Base-by-base conservation (phyloP, 148 eudicot species). In the Camellia sinensis region DNA sequence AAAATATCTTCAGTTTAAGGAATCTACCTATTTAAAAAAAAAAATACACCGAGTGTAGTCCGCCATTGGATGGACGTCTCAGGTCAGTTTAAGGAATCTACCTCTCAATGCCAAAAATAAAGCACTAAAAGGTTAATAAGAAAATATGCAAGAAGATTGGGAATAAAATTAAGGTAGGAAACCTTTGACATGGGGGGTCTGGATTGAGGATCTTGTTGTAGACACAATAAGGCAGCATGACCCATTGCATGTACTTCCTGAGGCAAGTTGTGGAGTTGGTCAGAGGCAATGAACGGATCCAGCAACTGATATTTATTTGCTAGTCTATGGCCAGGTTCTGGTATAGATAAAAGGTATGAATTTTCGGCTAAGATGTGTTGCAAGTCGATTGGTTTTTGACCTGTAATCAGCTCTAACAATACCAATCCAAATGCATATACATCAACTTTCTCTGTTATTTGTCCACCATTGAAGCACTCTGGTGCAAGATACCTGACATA, bases 161-260 rank as follows among this genome's bases (percentile, higher is more conserved):
- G 29, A 64, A 18, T 48, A 3, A 2, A 44, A 71, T 45, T 8
- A 56, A 14, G 53, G 45, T 71, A 62, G 45, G 45, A 67, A 69
- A 94, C 98, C 98, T 94, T 94, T 74, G 98, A 91, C 97, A 94
- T 91, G 56, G 93, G 85, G 56, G 98, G 98, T 85, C 98, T 82
- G 56, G 86, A 79, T 64, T 91, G 90, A 65, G 98, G 98, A 91
- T 95, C 92, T 75, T 88, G 88, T 61, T 87, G 91, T 71, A 95
- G 97, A 85, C 98, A 95, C 81, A 93, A 82, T 73, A 83, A 88
- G 71, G 98, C 94, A 70, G 97, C 97, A 82, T 76, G 89, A 74
- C 92, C 88, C 88, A 95, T 91, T 53, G 86, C 80, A 80, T 93
- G 92, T 72, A 91, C 83, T 76, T 90, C 95, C 67, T 67, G 82